A percentile compares a stretch with the other conserved stretches of the same genome.
These are phyloP conservation scores for Knufia petricola DNA, from an alignment of 2,329 filamentous ascomycete genomes.

Conservation along the genomic window DNA sequence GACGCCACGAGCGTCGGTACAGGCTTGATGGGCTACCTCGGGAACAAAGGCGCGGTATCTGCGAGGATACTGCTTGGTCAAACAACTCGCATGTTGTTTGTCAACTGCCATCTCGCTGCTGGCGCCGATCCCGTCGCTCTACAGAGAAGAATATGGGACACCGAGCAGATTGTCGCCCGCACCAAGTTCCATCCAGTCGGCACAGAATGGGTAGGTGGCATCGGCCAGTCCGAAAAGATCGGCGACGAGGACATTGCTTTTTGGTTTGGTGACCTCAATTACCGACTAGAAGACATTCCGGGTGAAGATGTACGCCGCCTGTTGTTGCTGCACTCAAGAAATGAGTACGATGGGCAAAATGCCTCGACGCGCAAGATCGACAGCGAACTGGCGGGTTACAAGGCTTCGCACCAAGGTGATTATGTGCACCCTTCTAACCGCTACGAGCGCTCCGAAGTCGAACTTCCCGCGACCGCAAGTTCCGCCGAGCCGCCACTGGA, in stretches of 20 bases:
- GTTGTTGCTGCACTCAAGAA: slow-evolving; percentile 69
- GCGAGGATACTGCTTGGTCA: slow-evolving; percentile 78
- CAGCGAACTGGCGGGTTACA: slow-evolving; percentile 20
- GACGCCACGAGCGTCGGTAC: slow-evolving; percentile 80
- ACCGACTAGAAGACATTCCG: slow-evolving; percentile 76
- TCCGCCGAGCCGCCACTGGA: slow-evolving; percentile 52
- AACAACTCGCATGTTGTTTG: slow-evolving; percentile 76
- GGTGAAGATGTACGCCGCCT: slow-evolving; percentile 82
- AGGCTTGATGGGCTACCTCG: slow-evolving; percentile 82
- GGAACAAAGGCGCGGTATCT: slow-evolving; percentile 86
- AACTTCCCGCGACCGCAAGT: slow-evolving; percentile 45
- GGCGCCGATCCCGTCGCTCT: slow-evolving; percentile 68
- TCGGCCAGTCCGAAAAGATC: slow-evolving; percentile 58
- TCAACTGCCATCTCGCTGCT: slow-evolving; percentile 86
- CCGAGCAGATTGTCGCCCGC: slow-evolving; percentile 63
- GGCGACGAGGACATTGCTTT: slow-evolving; percentile 90
- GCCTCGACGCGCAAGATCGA: slow-evolving; percentile 25
- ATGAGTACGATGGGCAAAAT: slow-evolving; percentile 58
- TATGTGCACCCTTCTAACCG: not conserved
- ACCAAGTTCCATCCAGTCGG: slow-evolving; percentile 67
- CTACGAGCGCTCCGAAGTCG: slow-evolving; percentile 16
- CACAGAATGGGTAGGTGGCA: slow-evolving; percentile 49
- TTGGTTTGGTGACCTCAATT: slow-evolving; percentile 95
- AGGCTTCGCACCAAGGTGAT: slow-evolving; percentile 2
- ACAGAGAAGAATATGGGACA: slow-evolving; percentile 85